Evolutionary conservation across 1,284 basidiomycete genomes (phyloP).

Genomic region (Malassezia nana): DNA sequence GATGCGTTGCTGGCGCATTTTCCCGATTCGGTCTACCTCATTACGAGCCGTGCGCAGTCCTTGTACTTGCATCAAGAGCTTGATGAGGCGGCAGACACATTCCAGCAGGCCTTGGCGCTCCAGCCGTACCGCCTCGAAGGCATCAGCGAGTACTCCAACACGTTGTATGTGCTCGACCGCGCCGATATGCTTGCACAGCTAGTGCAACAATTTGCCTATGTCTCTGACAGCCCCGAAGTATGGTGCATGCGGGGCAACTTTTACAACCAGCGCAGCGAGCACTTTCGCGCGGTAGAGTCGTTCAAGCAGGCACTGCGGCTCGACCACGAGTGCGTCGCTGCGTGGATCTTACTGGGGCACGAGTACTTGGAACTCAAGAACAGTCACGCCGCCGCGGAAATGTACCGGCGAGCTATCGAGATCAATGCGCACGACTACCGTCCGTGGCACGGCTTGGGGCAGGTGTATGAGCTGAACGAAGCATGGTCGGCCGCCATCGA

Average conservation of each 20-base stretch:
- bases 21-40: slow-evolving; percentile 72
- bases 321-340: slow-evolving; percentile 84
- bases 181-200: slow-evolving; percentile 76
- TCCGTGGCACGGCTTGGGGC: slow-evolving; percentile 96
- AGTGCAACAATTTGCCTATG: slow-evolving; percentile 56
- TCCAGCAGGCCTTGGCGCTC: slow-evolving; percentile 48
- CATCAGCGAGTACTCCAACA: slow-evolving; percentile 92
- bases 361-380: slow-evolving; percentile 99
- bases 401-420: slow-evolving; percentile 88
- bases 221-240: slow-evolving; percentile 55
- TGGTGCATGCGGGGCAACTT: slow-evolving; percentile 92
- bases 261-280: slow-evolving; percentile 82
- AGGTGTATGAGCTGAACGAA: slow-evolving; percentile 89
- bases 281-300: slow-evolving; percentile 90
- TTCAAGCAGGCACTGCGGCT: slow-evolving; percentile 87
- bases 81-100: slow-evolving; percentile 34
- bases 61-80: slow-evolving; percentile 20
- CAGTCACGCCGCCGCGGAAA: slow-evolving; percentile 94
- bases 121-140: slow-evolving; percentile 90
- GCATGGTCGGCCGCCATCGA: slow-evolving; percentile 93
- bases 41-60: slow-evolving; percentile 50
- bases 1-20: slow-evolving; percentile 63
- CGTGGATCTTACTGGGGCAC: slow-evolving; percentile 99
- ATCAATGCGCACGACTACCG: slow-evolving; percentile 82
- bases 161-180: slow-evolving; percentile 88